Percentiles rank a stretch among this genome's conserved stretches.
Conservation (phyloP, 192 early-diverging fungal species). For the Lobosporangium transversale region DNA sequence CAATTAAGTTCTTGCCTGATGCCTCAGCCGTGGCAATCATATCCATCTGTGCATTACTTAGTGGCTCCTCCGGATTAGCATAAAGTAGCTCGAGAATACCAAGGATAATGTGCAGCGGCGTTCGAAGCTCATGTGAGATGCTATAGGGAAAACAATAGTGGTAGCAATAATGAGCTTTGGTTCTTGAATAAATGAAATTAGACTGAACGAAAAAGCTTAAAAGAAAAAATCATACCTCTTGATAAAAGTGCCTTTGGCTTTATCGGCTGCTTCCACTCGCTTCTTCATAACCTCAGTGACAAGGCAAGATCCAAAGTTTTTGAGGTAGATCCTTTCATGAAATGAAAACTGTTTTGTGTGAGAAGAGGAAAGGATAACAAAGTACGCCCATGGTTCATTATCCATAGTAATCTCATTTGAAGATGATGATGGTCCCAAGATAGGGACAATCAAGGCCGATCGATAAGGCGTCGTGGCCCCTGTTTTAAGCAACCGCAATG, state of each 20-base stretch:
- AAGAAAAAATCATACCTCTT: slow-evolving; percentile 40
- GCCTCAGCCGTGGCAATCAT: slow-evolving; percentile 53
- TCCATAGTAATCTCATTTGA: slow-evolving; percentile 3
- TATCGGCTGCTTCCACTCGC: slow-evolving; percentile 60
- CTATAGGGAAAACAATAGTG: slow-evolving; percentile 8
- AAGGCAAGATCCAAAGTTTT: slow-evolving; percentile 61
- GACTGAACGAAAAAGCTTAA: no score
- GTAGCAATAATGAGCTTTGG: no score
- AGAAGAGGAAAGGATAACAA: slow-evolving; percentile 39
- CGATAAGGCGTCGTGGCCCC: slow-evolving; percentile 26
- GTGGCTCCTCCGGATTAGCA: slow-evolving; percentile 31
- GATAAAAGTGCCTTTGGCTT: slow-evolving; percentile 62
- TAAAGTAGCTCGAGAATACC: slow-evolving; percentile 58
- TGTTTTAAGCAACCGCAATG: slow-evolving; percentile 9
- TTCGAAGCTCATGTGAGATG: slow-evolving; percentile 63
- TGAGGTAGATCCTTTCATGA: slow-evolving; percentile 58
- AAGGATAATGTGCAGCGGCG: slow-evolving; percentile 63
- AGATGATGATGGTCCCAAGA: slow-evolving; percentile 24
- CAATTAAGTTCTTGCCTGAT: slow-evolving; percentile 51
- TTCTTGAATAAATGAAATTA: no score
- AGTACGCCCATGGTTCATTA: slow-evolving; percentile 46
- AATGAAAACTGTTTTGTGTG: slow-evolving; percentile 55
- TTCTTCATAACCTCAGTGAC: slow-evolving; percentile 57
- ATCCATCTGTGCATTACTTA: slow-evolving; percentile 39
- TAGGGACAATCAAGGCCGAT: slow-evolving; percentile 32